Percentiles rank a stretch among this genome's conserved stretches.
phyloP scores from a whole-genome alignment of 2,329 filamentous ascomycete species.

The Rutstroemia sp. region DNA sequence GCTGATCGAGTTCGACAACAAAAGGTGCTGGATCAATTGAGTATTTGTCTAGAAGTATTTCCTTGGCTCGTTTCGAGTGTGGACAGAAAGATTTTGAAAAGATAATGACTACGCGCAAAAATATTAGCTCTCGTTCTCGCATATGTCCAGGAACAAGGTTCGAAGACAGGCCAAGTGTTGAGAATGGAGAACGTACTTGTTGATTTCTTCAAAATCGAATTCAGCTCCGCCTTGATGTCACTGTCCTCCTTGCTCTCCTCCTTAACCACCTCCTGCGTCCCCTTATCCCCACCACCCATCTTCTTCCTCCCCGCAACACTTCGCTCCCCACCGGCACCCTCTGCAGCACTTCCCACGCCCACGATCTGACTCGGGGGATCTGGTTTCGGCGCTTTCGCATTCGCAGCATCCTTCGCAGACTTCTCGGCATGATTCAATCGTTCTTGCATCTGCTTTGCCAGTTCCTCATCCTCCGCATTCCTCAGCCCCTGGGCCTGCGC shows the following conservation, averaged over 20 bases:
- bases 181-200: conserved; percentile 54
- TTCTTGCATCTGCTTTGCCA: conserved; percentile 48
- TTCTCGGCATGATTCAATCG: conserved; percentile 63
- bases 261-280: conserved; percentile 27
- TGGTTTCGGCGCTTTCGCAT: conserved; percentile 57
- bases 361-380: conserved; percentile 51
- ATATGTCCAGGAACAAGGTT: not conserved
- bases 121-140: conserved; percentile 2
- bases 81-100: conserved; percentile 96
- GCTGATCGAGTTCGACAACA: conserved; percentile 84
- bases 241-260: conserved; percentile 42
- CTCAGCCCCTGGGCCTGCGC: not conserved
- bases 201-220: conserved; percentile 72
- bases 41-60: conserved; percentile 77
- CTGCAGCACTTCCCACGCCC: conserved; percentile 32
- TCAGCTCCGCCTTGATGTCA: conserved; percentile 63
- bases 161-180: not conserved
- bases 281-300: conserved; percentile 21
- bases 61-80: conserved; percentile 77
- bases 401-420: conserved; percentile 60
- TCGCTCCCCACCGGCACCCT: conserved; percentile 26
- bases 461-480: conserved; percentile 46
- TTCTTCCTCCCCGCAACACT: conserved; percentile 47
- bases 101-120: conserved; percentile 66
- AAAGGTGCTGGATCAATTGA: conserved; percentile 72